Evolutionary conservation across 2,329 filamentous ascomycete species (phyloP).

Genomic region (Dactylella cylindrospora): DNA sequence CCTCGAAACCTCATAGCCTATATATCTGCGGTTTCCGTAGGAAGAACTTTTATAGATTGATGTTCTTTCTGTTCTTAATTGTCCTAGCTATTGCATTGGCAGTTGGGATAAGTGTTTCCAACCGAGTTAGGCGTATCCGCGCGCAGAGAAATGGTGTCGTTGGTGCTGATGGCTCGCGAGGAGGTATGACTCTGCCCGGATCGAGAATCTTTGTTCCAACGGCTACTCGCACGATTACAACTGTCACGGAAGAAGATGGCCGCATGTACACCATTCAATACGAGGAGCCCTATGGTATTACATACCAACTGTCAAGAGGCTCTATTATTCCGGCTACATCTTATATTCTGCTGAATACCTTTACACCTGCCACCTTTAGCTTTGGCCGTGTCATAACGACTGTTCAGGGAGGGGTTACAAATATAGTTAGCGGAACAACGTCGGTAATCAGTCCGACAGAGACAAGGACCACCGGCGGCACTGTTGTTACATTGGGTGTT

Average conservation of each 20-base stretch:
- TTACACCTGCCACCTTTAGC: slow-evolving; percentile 26
- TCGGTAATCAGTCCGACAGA: slow-evolving; percentile 28
- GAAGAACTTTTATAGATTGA: slow-evolving; percentile 47
- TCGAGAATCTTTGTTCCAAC: slow-evolving; percentile 32
- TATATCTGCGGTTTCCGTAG: slow-evolving; percentile 48
- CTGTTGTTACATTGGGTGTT: slow-evolving; percentile 8
- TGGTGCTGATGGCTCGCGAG: slow-evolving; percentile 32
- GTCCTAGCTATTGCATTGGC: slow-evolving; percentile 41
- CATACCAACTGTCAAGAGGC: slow-evolving; percentile 29
- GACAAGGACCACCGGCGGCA: slow-evolving; percentile 23
- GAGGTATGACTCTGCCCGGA: slow-evolving; percentile 22
- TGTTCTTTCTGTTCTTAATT: slow-evolving; percentile 27
- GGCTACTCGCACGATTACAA: slow-evolving; percentile 19
- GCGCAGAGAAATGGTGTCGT: slow-evolving; percentile 35
- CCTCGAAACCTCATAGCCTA: slow-evolving; percentile 47
- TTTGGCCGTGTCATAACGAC: slow-evolving; percentile 30
- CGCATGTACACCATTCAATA: slow-evolving; percentile 32
- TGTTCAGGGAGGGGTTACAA: slow-evolving; percentile 22
- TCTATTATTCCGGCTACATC: slow-evolving; percentile 34
- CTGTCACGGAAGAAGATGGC: slow-evolving; percentile 14
- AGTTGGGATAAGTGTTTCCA: slow-evolving; percentile 44
- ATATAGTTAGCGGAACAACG: slow-evolving; percentile 12
- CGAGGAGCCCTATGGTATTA: slow-evolving; percentile 33
- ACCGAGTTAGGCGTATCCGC: slow-evolving; percentile 34
- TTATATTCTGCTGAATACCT: slow-evolving; percentile 17